Base-by-base conservation (phyloP, 345 rosid genomes). In the Fremontodendron californicum region DNA sequence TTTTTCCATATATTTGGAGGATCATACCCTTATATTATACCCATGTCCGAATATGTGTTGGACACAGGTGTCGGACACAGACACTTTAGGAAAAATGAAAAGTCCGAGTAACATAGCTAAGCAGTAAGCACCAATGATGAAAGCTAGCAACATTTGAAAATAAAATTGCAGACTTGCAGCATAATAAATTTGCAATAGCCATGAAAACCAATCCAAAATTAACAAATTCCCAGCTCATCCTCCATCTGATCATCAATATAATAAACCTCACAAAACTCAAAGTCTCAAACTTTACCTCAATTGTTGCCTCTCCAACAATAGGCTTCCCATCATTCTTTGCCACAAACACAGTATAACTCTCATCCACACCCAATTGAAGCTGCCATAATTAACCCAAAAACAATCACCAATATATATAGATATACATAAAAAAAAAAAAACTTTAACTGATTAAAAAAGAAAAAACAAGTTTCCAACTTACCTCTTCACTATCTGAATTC, bases 401-500 rank as follows among this genome's bases (percentile, higher is more conserved):
- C 3, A 49, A 5, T 33, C 29, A 71, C 0, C 31, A 51, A 13
- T 15, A 15, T 13, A 60, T 4, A 60, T 4, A 54, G 11, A 18
- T 5, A 60, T 4, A 19, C 4, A 9, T 16, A 18, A 18, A 67
- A 0, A 45, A 71, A 29, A 6, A n/a, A 58, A 58, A 58, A 5
- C 0, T 71, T 27, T 16, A 69, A 69, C 4, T 49, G 42, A 70
- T 29, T 29, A 70, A 27, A 67, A 16, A 15, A 23, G 9, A 92
- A 76, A 27, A 82, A 64, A 73, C 81, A 91, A 52, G 43, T 29
- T 27, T 39, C 52, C 54, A 43, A 74, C 83, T 58, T 51, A 96
- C 98, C 70, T 91, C 92, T 21, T 92, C 97, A 73, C 33, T 78
- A 8, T 27, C 89, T 0, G 97, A 96, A 33, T 84, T 87, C 84